These are phyloP conservation scores for Echites panduratus DNA, from an alignment of 257 asterid species.

Conservation along the genomic window DNA sequence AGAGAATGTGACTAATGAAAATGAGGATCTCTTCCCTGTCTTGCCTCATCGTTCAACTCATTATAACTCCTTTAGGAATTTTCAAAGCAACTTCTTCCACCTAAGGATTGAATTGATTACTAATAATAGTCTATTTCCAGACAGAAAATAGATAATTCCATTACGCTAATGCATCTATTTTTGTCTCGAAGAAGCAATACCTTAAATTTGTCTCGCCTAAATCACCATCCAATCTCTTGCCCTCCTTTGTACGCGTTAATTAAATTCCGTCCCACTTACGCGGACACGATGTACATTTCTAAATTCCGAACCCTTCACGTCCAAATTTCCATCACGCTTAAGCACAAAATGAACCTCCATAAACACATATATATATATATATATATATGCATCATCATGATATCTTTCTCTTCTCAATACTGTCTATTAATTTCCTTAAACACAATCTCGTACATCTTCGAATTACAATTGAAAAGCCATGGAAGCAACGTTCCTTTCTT, in stretches of 20 bases:
- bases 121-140: not conserved
- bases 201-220: not conserved
- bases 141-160: not conserved
- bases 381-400: too few species aligned
- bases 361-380: too few species aligned
- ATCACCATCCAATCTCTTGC: too few species aligned
- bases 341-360: not conserved
- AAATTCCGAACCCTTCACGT: slow-evolving; percentile 1
- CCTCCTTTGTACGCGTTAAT: slow-evolving; percentile 4
- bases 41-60: too few species aligned
- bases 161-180: too few species aligned
- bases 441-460: too few species aligned
- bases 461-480: not conserved
- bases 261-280: slow-evolving; percentile 1
- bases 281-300: slow-evolving; percentile 4
- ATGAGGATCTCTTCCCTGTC: too few species aligned
- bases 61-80: not conserved
- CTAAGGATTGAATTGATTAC: not conserved
- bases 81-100: not conserved
- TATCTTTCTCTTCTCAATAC: too few species aligned
- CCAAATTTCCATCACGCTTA: not conserved
- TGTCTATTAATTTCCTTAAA: too few species aligned
- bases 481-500: not conserved
- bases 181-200: not conserved
- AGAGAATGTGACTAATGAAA: too few species aligned